Evolutionary conservation across 352 stramenopile genomes (phyloP).

Genomic region (Pythium dissotocum): DNA sequence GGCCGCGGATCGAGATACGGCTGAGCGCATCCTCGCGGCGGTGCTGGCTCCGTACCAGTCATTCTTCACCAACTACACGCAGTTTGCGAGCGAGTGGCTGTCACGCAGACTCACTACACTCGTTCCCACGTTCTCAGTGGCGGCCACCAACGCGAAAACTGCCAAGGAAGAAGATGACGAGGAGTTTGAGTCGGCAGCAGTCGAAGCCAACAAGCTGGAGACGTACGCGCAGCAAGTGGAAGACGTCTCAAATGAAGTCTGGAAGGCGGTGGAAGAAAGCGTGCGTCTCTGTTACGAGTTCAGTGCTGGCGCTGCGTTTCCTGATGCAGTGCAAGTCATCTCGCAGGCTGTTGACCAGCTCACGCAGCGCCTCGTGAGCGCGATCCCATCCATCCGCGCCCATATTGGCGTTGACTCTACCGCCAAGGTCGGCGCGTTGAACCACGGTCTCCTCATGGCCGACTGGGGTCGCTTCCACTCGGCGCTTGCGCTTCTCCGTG

Average conservation of each 20-base stretch:
- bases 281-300: constrained; percentile 61
- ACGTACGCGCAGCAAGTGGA: constrained; percentile 63
- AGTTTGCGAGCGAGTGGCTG: constrained; percentile 43
- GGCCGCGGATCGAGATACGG: constrained; percentile 5
- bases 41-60: constrained; percentile 57
- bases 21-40: constrained; percentile 19
- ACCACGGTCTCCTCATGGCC: constrained; percentile 18
- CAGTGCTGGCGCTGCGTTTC: constrained; percentile 56
- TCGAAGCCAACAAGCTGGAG: constrained; percentile 40
- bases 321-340: constrained; percentile 51
- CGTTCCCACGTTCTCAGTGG: constrained; percentile 36
- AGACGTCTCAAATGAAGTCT: constrained; percentile 43
- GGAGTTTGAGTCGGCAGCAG: constrained; percentile 21
- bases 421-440: background rate
- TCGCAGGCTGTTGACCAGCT: constrained; percentile 38
- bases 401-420: constrained; percentile 36
- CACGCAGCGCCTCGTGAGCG: constrained; percentile 36
- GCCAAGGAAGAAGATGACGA: constrained; percentile 30
- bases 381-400: constrained; percentile 48
- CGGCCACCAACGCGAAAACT: constrained; percentile 3
- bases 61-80: constrained; percentile 59
- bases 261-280: constrained; percentile 49
- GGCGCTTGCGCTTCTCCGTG: constrained; percentile 59
- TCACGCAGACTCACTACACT: constrained; percentile 42
- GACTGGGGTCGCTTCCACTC: constrained; percentile 80